phyloP scores from a whole-genome alignment of 306 rosid species.

The Prunus kanzakura region DNA sequence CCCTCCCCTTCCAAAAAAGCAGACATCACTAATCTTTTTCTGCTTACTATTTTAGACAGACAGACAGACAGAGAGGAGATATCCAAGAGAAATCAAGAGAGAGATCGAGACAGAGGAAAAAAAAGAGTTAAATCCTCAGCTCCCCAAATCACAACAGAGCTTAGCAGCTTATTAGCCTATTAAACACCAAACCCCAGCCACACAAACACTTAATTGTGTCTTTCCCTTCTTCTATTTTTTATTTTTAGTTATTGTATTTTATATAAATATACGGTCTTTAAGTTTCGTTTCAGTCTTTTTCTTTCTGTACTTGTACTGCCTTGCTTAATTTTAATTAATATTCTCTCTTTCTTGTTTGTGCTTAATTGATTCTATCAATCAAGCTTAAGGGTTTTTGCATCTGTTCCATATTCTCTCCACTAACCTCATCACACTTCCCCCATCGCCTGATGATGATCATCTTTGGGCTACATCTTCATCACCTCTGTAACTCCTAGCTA shows the following conservation, averaged over 20 bases:
- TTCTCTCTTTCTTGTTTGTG: constrained; percentile 21
- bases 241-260: background rate
- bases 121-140: constrained; percentile 4
- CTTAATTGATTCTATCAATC: constrained; percentile 48
- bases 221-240: constrained; percentile 6
- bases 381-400: constrained; percentile 40
- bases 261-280: background rate
- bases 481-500: constrained; percentile 15
- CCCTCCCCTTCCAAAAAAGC: constrained; percentile 6
- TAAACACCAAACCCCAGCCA: constrained; percentile 3
- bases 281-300: constrained; percentile 17
- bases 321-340: constrained; percentile 11
- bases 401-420: constrained; percentile 42
- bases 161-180: background rate
- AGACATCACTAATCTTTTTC: background rate
- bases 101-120: background rate
- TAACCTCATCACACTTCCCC: constrained; percentile 23
- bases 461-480: constrained; percentile 19
- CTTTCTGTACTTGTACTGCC: constrained; percentile 15
- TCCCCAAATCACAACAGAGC: constrained; percentile 25
- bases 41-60: background rate
- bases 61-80: background rate
- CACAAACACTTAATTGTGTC: constrained; percentile 5
- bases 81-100: background rate
- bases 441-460: constrained; percentile 17